Conservation (phyloP, 179 eudicot species). For the Beta corolliflora region DNA sequence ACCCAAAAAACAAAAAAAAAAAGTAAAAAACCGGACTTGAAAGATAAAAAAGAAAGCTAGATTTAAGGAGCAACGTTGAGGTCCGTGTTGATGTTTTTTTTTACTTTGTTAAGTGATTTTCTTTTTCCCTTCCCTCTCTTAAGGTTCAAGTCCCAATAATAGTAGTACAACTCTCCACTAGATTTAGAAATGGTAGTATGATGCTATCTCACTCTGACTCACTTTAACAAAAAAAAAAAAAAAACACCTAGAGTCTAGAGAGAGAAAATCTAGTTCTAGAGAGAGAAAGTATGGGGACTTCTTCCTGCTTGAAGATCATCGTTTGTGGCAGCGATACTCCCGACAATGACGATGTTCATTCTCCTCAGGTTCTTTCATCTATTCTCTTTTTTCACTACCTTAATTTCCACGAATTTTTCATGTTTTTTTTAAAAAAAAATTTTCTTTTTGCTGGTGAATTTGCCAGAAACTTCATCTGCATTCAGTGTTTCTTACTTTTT, state of each 20-base stretch:
- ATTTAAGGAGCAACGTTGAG: conserved; percentile 52
- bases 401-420: neutral
- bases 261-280: too few relatives aligned
- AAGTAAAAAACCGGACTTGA: conserved; percentile 43
- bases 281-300: conserved; percentile 51
- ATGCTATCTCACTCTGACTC: neutral
- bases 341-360: conserved; percentile 43
- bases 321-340: conserved; percentile 60
- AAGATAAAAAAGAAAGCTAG: conserved; percentile 40
- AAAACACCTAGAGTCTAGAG: neutral
- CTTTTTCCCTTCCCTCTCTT: neutral
- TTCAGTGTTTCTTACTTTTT: neutral
- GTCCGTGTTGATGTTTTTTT: conserved; percentile 38
- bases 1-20: neutral
- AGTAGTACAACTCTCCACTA: neutral
- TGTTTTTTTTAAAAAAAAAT: neutral
- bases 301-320: conserved; percentile 85
- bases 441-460: neutral
- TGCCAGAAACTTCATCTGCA: neutral
- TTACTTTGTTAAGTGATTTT: neutral
- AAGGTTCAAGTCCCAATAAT: conserved; percentile 32
- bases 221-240: neutral
- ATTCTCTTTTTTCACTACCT: neutral
- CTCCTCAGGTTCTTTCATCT: conserved; percentile 44
- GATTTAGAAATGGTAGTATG: too few relatives aligned